A percentile compares a stretch with the other conserved stretches of the same genome.
Evolutionary conservation across 306 rosid species (phyloP).

Genomic region (Parietaria judaica): DNA sequence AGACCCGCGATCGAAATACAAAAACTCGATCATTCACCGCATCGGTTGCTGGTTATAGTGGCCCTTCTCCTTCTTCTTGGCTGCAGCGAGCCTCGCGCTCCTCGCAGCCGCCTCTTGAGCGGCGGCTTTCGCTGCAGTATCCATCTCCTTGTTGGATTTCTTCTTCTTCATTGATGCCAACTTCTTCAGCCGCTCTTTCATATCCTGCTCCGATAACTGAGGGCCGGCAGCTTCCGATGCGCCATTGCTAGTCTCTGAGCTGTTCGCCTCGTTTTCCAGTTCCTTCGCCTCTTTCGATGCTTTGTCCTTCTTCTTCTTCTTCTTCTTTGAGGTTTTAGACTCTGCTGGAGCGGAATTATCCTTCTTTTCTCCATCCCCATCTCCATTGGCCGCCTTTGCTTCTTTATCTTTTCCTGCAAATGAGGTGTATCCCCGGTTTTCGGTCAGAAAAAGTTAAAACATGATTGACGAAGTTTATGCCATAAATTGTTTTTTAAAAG

Average conservation of each 20-base stretch:
- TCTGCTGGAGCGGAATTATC: slow-evolving; percentile 36
- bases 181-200: slow-evolving; percentile 84
- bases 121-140: slow-evolving; percentile 75
- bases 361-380: slow-evolving; percentile 63
- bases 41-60: slow-evolving; percentile 93
- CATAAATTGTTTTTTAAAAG: no score
- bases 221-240: slow-evolving; percentile 31
- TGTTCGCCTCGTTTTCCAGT: slow-evolving; percentile 48
- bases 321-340: slow-evolving; percentile 69
- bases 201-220: slow-evolving; percentile 51
- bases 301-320: slow-evolving; percentile 93
- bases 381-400: slow-evolving; percentile 16
- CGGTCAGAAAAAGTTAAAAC: slow-evolving; percentile 8
- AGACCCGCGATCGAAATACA: slow-evolving; percentile 47
- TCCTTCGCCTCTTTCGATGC: slow-evolving; percentile 72
- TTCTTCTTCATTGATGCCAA: slow-evolving; percentile 67
- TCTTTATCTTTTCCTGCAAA: slow-evolving; percentile 53
- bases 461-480: background rate
- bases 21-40: slow-evolving; percentile 40
- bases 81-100: slow-evolving; percentile 74
- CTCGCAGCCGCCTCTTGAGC: slow-evolving; percentile 88
- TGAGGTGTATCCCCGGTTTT: slow-evolving; percentile 12
- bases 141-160: slow-evolving; percentile 82
- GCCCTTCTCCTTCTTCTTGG: slow-evolving; percentile 89
- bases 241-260: slow-evolving; percentile 35